Evolutionary conservation across 441 rosid genomes (phyloP).

Genomic region (Gossypium schwendimanii): DNA sequence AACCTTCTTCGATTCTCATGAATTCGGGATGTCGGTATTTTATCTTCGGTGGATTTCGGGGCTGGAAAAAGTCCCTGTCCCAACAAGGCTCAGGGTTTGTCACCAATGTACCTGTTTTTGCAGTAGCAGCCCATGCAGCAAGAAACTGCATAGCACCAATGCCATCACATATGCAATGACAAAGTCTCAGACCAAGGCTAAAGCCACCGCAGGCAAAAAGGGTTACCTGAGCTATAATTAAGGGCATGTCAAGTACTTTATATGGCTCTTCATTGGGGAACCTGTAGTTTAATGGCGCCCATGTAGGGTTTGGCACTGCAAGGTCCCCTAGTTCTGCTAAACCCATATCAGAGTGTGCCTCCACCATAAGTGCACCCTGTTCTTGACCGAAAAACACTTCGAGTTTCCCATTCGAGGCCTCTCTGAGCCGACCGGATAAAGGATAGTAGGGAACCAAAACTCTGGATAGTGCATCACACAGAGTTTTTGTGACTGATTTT

Average conservation of each 20-base stretch:
- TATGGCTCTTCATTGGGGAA: conserved; percentile 65
- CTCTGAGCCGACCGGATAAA: conserved; percentile 70
- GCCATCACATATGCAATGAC: conserved; percentile 87
- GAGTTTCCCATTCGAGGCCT: conserved; percentile 52
- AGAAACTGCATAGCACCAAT: conserved; percentile 91
- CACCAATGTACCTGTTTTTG: conserved; percentile 44
- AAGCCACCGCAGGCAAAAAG: conserved; percentile 72
- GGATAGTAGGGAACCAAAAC: conserved; percentile 84
- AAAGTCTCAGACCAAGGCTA: conserved; percentile 74
- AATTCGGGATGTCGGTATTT: conserved; percentile 62
- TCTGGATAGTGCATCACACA: conserved; percentile 44
- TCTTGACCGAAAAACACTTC: conserved; percentile 63
- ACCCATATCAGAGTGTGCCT: conserved; percentile 47
- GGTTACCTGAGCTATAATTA: conserved; percentile 74
- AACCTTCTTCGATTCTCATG: conserved; percentile 61
- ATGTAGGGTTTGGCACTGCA: conserved; percentile 76
- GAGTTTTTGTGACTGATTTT: conserved; percentile 26
- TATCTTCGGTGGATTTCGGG: conserved; percentile 62
- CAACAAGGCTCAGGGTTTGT: conserved; percentile 64
- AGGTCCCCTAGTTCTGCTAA: conserved; percentile 69
- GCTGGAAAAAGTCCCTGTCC: conserved; percentile 60
- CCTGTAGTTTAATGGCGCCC: conserved; percentile 66
- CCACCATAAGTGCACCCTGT: conserved; percentile 72
- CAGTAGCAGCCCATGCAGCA: conserved; percentile 65
- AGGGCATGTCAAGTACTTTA: conserved; percentile 68